phyloP scores from a whole-genome alignment of 768 basidiomycete species.

The Daedalea quercina region DNA sequence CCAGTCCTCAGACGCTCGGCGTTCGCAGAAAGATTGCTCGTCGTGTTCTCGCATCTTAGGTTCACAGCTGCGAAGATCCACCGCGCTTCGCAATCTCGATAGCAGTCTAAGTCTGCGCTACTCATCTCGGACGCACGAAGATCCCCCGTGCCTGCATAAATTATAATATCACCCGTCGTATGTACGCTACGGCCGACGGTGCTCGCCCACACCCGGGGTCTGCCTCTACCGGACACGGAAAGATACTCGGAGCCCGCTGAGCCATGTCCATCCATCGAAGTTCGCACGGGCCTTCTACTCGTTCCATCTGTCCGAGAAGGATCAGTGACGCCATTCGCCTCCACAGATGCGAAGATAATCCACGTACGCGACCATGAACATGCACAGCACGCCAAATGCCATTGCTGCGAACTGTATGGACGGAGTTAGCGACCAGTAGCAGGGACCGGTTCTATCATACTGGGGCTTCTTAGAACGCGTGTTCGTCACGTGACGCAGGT shows the following conservation, averaged over 20 bases:
- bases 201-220: neutral
- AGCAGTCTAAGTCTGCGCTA: neutral
- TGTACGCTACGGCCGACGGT: too few relatives aligned
- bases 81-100: neutral
- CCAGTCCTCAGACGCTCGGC: neutral
- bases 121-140: neutral
- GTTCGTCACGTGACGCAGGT: too few relatives aligned
- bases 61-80: constrained; percentile 2
- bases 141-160: neutral
- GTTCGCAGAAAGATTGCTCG: neutral
- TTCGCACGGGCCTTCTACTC: constrained; percentile 36
- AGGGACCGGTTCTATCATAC: too few relatives aligned
- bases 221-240: neutral
- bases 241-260: too few relatives aligned
- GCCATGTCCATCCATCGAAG: neutral
- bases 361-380: constrained; percentile 79
- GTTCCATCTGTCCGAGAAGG: constrained; percentile 54
- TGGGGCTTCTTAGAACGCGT: too few relatives aligned
- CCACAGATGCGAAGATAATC: constrained; percentile 1
- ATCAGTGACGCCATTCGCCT: constrained; percentile 6
- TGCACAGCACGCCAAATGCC: constrained; percentile 85
- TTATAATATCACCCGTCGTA: neutral
- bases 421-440: constrained; percentile 3
- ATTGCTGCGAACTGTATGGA: constrained; percentile 75
- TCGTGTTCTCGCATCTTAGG: neutral